phyloP scores from a whole-genome alignment of 1,284 basidiomycete genomes.

The Microbotryum intermedium region DNA sequence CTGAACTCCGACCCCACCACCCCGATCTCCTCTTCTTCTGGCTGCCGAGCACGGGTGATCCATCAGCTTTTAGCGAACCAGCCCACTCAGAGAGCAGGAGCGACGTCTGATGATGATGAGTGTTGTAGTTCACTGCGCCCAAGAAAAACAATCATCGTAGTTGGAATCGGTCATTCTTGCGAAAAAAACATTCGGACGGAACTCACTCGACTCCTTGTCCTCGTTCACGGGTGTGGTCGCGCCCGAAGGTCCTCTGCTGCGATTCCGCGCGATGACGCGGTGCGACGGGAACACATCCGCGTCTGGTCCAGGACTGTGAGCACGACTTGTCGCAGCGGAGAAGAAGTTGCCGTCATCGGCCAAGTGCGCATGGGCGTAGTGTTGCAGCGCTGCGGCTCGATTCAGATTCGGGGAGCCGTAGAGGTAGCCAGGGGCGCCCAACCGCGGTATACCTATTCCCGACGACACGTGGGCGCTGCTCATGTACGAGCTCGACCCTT shows the following conservation, averaged over 20 bases:
- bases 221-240: slow-evolving; percentile 14
- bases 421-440: too few species aligned
- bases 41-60: slow-evolving; percentile 18
- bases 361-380: slow-evolving; percentile 3
- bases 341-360: slow-evolving; percentile 10
- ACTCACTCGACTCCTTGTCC: slow-evolving; percentile 12
- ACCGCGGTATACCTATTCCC: too few species aligned
- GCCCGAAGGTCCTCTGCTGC: slow-evolving; percentile 15
- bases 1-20: slow-evolving; percentile 22
- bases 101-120: slow-evolving; percentile 23
- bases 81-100: slow-evolving; percentile 23
- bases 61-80: slow-evolving; percentile 17
- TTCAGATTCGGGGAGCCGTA: too few species aligned
- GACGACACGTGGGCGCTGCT: not conserved
- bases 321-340: slow-evolving; percentile 14
- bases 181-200: slow-evolving; percentile 10
- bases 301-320: not conserved
- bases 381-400: not conserved
- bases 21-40: slow-evolving; percentile 20
- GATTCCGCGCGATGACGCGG: slow-evolving; percentile 12
- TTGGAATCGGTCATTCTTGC: not conserved
- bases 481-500: not conserved
- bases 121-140: slow-evolving; percentile 6
- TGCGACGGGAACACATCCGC: slow-evolving; percentile 19
- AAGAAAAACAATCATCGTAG: not conserved